Evolutionary conservation across 1,284 basidiomycete species (phyloP).

Genomic region (Ganoderma multipileum): DNA sequence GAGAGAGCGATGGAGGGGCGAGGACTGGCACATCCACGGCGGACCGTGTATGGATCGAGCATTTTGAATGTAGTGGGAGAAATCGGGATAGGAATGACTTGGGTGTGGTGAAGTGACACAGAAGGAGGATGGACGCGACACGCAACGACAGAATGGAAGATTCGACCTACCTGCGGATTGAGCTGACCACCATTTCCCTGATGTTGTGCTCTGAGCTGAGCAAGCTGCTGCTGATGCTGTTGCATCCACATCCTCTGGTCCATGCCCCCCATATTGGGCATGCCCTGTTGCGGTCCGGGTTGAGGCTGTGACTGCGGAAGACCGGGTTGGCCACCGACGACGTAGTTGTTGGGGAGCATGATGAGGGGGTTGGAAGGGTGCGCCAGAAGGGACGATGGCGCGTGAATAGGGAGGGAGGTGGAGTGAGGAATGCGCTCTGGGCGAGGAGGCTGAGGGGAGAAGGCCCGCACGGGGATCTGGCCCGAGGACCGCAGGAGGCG

Average conservation of each 20-base stretch:
- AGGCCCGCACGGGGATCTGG: conserved; percentile 26
- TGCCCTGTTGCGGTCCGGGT: conserved; percentile 45
- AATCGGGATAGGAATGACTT: not conserved
- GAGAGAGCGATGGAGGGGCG: conserved; percentile 28
- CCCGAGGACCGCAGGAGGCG: conserved; percentile 37
- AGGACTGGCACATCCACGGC: not conserved
- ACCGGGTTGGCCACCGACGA: conserved; percentile 54
- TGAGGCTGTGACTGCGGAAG: conserved; percentile 43
- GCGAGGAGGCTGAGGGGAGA: conserved; percentile 36
- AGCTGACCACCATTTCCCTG: conserved; percentile 16
- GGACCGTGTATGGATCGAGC: not conserved
- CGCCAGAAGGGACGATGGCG: conserved; percentile 30
- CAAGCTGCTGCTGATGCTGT: conserved; percentile 48
- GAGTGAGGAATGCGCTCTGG: conserved; percentile 11
- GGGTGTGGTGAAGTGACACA: not conserved
- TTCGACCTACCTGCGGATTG: conserved; percentile 27
- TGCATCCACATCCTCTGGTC: conserved; percentile 65
- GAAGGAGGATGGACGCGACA: conserved; percentile 5
- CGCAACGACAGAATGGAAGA: conserved; percentile 16
- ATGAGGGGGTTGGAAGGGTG: conserved; percentile 22
- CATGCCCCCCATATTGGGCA: conserved; percentile 49
- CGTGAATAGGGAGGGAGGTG: conserved; percentile 24
- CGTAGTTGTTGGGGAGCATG: conserved; percentile 43
- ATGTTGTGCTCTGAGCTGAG: conserved; percentile 29
- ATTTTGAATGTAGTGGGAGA: not conserved